phyloP scores from a whole-genome alignment of 257 asterid species.

The Nicotiana benthamiana region DNA sequence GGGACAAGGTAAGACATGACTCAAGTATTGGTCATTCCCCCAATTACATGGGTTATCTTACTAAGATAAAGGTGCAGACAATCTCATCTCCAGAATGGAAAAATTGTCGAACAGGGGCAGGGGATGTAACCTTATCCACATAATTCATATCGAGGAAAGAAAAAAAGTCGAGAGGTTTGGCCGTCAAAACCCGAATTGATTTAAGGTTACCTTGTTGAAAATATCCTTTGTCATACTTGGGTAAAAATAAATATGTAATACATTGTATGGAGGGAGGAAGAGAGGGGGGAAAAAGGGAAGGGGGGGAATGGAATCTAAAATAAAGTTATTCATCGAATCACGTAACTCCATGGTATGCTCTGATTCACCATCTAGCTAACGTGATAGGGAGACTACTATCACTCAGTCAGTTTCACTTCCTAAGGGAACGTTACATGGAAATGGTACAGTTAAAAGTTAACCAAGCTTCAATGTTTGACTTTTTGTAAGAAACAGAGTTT shows the following conservation, averaged over 20 bases:
- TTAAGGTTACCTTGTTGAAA: neutral
- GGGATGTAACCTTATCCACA: neutral
- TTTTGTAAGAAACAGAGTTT: neutral
- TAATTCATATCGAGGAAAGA: neutral
- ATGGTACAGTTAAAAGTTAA: neutral
- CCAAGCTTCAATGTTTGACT: neutral
- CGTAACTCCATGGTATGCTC: neutral
- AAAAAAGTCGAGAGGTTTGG: neutral
- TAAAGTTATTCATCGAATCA: neutral
- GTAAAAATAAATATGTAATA: too few relatives aligned
- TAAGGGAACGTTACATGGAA: neutral
- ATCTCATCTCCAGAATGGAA: neutral
- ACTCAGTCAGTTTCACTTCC: neutral
- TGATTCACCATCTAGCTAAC: neutral
- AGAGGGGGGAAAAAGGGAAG: too few relatives aligned
- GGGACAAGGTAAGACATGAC: neutral
- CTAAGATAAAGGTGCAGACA: neutral
- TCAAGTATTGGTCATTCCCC: neutral
- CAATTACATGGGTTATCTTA: neutral
- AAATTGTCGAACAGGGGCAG: neutral
- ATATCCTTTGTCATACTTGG: neutral
- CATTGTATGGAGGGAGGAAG: too few relatives aligned
- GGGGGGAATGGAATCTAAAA: neutral
- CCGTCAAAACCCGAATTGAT: neutral
- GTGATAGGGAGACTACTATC: neutral